Evolutionary conservation across 1,284 basidiomycete genomes (phyloP).

Genomic region (Ustilago esculenta): DNA sequence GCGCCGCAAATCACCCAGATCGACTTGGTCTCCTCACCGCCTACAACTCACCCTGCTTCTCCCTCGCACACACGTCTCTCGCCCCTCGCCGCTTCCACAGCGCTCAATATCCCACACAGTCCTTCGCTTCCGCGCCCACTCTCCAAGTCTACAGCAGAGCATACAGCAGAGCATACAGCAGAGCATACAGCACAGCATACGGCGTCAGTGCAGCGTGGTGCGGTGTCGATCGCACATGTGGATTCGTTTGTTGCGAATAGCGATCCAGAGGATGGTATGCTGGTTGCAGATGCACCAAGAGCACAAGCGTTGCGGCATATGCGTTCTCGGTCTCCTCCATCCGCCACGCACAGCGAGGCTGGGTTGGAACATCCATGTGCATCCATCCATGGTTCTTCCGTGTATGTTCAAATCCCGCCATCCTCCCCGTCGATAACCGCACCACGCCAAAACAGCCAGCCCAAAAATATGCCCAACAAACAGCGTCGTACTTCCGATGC

Average conservation of each 20-base stretch:
- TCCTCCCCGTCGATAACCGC: constrained; percentile 3
- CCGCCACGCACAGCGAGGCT: background rate
- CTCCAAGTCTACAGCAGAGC: constrained; percentile 3
- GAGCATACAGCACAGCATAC: background rate
- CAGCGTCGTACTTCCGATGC: constrained; percentile 20
- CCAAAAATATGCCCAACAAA: constrained; percentile 15
- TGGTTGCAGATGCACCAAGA: background rate
- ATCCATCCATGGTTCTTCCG: background rate
- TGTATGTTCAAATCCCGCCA: constrained; percentile 28
- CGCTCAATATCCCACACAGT: constrained; percentile 8
- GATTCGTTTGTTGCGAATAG: constrained; percentile 19
- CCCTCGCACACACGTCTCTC: constrained; percentile 11
- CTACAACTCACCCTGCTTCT: constrained; percentile 25
- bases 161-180: too few relatives aligned
- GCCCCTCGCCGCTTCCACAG: constrained; percentile 14
- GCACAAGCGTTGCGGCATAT: background rate
- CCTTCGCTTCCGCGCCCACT: background rate
- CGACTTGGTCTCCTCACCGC: constrained; percentile 29
- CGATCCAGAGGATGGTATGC: constrained; percentile 18
- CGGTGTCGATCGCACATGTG: background rate
- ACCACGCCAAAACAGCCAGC: constrained; percentile 3
- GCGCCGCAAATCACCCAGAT: constrained; percentile 22
- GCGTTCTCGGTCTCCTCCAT: constrained; percentile 6
- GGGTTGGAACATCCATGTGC: background rate
- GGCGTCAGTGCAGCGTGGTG: background rate